Base-by-base conservation (phyloP, 805 yeast genomes). In the Ogataea zsoltii region DNA sequence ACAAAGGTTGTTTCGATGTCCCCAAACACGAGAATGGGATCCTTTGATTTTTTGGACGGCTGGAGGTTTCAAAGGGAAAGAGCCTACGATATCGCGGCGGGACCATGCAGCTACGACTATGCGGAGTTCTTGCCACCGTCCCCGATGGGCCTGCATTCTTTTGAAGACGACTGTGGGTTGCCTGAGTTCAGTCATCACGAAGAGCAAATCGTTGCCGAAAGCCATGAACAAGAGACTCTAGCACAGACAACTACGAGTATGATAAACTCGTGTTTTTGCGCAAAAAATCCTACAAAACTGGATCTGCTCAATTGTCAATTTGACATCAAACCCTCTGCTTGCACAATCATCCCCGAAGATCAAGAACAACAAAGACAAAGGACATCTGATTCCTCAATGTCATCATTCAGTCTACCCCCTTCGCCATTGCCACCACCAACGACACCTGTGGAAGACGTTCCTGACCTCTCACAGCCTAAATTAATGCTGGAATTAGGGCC, bases 41-140 rank as follows among this genome's bases (percentile, higher is more conserved):
- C 45, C 14, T 44, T 43, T 33, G 42, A 44, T 25, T 15, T 45
- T 16, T 41, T 42, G 16, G 36, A 32, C 7, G 17, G 28, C 23
- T 40, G 43, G 43, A 32, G 21, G 23, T 12, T 17, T 9, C 2
- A 21, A 16, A 40, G 21, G 17, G 37, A 40, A 13, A 32, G 16
- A 25, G 6, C 9, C 5, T 26, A 40, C 30, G 14, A 21, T 12
- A 26, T 26, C 13, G 13, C 38, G 10, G 4, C 33, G 19, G 37
- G 32, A 10, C 7, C 37, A 4, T 40, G 30, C 38, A 18, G 12
- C 23, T 40, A 40, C 25, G 37, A 19, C 10, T 16, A 44, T 21
- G 36, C 44, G 14, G 44, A 45, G 32, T 38, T 42, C 9, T 28
- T 44, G 34, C 49, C 49, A 13, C 45, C 52, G 7, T 44, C 52